Evolutionary conservation across 192 early-diverging fungal species (phyloP).

Genomic region (Chytriomyces sp.): DNA sequence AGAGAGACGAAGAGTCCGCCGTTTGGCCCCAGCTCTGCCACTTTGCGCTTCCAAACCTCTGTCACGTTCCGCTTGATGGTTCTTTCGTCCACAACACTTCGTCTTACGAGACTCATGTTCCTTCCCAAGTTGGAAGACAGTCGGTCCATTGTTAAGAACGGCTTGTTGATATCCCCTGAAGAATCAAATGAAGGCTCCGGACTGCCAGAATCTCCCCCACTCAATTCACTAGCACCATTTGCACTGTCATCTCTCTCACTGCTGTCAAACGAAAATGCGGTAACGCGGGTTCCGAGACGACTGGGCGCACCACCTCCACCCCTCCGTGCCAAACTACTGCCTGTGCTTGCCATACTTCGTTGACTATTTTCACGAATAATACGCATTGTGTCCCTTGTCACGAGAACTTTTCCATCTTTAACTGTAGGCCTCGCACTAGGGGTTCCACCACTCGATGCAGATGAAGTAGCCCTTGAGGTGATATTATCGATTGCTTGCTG

Average conservation of each 20-base stretch:
- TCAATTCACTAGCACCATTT: no score
- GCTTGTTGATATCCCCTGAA: not conserved
- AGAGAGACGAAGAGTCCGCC: slow-evolving; percentile 16
- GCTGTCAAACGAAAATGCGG: not conserved
- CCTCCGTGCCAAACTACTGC: not conserved
- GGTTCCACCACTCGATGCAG: not conserved
- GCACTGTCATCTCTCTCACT: not conserved
- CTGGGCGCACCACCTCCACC: not conserved
- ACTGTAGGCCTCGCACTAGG: not conserved
- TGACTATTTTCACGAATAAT: not conserved
- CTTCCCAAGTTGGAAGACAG: not conserved
- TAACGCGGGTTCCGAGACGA: not conserved
- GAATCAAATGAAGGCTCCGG: not conserved
- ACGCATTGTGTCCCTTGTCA: not conserved
- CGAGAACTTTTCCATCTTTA: not conserved
- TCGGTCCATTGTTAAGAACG: not conserved
- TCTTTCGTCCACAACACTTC: not conserved
- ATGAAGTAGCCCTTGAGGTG: not conserved
- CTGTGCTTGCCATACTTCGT: not conserved
- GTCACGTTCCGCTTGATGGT: not conserved
- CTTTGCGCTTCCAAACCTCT: slow-evolving; percentile 3
- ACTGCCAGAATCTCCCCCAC: not conserved
- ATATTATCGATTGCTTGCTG: not conserved
- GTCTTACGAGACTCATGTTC: not conserved
- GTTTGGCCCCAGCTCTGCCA: not conserved